These are phyloP conservation scores for Protea cynaroides DNA, from an alignment of 164 flowering plant species.

Conservation along the genomic window DNA sequence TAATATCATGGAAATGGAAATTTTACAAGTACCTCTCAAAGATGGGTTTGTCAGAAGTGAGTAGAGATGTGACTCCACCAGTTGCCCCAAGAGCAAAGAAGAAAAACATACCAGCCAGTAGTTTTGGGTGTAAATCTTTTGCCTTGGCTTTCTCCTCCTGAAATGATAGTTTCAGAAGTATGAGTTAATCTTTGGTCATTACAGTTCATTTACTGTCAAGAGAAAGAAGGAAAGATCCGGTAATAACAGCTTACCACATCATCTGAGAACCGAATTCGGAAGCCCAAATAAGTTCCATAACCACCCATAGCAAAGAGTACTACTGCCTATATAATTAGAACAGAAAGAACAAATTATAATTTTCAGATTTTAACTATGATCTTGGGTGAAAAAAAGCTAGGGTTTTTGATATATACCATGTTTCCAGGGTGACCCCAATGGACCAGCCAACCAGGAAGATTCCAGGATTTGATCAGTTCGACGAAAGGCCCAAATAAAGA, in stretches of 20 bases:
- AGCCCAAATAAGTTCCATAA: slow-evolving; percentile 88
- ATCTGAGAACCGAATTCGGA: slow-evolving; percentile 68
- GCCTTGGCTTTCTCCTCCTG: slow-evolving; percentile 96
- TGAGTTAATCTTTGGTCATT: neutral
- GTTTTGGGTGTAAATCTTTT: slow-evolving; percentile 95
- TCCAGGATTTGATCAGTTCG: slow-evolving; percentile 64
- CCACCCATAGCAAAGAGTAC: slow-evolving; percentile 99
- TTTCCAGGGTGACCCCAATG: slow-evolving; percentile 99
- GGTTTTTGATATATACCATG: slow-evolving; percentile 51
- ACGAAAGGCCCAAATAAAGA: slow-evolving; percentile 66
- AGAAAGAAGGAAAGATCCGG: neutral
- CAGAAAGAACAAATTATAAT: neutral
- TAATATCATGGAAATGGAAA: neutral
- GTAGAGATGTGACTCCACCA: slow-evolving; percentile 80
- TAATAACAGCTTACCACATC: slow-evolving; percentile 43
- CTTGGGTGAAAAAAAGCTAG: neutral
- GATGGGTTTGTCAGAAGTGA: slow-evolving; percentile 85
- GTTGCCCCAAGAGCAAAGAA: slow-evolving; percentile 96
- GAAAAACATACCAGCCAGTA: slow-evolving; percentile 90
- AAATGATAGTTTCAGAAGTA: neutral
- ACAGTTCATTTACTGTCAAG: neutral
- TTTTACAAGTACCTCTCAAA: slow-evolving; percentile 56
- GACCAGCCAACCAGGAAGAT: slow-evolving; percentile 88
- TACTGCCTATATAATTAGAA: slow-evolving; percentile 50
- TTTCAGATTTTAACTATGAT: neutral